Evolutionary conservation across 2,329 filamentous ascomycete species (phyloP), one percentile per base, ranked within the genome.

Genomic region (Helminthosporium solani): DNA sequence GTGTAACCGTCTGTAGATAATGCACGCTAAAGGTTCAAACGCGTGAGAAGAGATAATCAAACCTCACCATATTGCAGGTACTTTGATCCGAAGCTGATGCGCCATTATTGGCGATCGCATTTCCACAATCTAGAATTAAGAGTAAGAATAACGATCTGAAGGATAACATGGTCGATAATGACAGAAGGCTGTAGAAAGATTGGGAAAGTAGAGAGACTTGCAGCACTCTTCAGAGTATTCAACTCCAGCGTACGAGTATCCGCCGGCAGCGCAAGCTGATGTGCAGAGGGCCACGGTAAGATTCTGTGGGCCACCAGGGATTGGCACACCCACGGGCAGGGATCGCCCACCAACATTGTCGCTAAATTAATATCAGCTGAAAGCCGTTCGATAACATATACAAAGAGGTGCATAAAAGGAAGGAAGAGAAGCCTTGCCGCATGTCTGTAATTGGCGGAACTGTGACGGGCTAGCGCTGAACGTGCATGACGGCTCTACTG

Each of bases 1-100:
- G 33, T 20, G 33, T 5, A 20, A 35, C 14, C 3, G 8, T 20
- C 33, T 3, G n/a, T n/a, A 35, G 19, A 19, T 40, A n/a, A 3
- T 15, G 16, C 14, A 21, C 3, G 27, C 12, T 7, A 28, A 16
- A 36, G 33, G n/a, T 19, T 34, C 12, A 35, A n/a, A 25, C 12
- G 21, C 21, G 38, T 18, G 27, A n/a, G 14, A 38, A 9, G 21
- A 38, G 4, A 20, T 23, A 25, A 25, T 6, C 6, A 25, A 25
- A 25, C 16, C 41, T 23, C 43, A 76, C 73, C 4, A 65, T 59
- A 20, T 82, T 77, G 37, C 57, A 55, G 23, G 27, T 38, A 3
- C 36, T 23, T 5, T 30, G 33, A 44, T 42, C 45, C 14, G 28
- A 14, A 28, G 42, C 28, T 11, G 48, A 39, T 27, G 31, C 44